Percentiles rank a stretch among this genome's conserved stretches.
phyloP scores from a whole-genome alignment of 192 early-diverging fungal genomes.

The Diversispora epigaea region DNA sequence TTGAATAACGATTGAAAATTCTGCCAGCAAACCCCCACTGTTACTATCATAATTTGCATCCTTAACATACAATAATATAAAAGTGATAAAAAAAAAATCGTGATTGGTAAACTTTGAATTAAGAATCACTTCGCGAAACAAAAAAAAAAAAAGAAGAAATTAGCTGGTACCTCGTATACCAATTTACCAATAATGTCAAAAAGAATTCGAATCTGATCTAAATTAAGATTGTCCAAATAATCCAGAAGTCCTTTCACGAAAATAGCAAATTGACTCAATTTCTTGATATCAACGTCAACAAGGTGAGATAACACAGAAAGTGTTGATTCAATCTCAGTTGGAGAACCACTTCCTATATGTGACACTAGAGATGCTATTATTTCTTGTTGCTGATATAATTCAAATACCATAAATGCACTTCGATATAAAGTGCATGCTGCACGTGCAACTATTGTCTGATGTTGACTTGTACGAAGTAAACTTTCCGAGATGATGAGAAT shows the following conservation, averaged over 20 bases:
- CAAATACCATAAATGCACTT: conserved; percentile 56
- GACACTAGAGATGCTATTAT: conserved; percentile 73
- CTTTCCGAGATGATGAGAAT: conserved; percentile 62
- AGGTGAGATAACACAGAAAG: conserved; percentile 56
- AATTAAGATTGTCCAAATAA: conserved; percentile 65
- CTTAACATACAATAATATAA: background rate
- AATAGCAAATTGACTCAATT: conserved; percentile 58
- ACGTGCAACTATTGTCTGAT: conserved; percentile 41
- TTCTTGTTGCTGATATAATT: conserved; percentile 73
- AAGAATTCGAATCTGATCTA: conserved; percentile 63
- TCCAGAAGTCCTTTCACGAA: conserved; percentile 75
- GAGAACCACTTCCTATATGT: conserved; percentile 72
- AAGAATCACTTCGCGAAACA: no score
- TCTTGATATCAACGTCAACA: conserved; percentile 45
- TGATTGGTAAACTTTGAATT: background rate
- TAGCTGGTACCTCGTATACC: conserved; percentile 49
- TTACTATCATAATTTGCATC: conserved; percentile 14
- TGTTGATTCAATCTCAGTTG: conserved; percentile 63
- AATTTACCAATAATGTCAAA: conserved; percentile 68
- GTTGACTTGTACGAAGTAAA: conserved; percentile 56
- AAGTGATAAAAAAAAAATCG: background rate
- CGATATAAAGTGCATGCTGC: conserved; percentile 51
- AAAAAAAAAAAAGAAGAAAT: background rate
- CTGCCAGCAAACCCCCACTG: conserved; percentile 58
- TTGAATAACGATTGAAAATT: conserved; percentile 69